A percentile compares a stretch with the other conserved stretches of the same genome.
These are phyloP conservation scores for Tolypocladium pustulatum DNA, from an alignment of 2,329 filamentous ascomycete genomes.

Conservation along the genomic window DNA sequence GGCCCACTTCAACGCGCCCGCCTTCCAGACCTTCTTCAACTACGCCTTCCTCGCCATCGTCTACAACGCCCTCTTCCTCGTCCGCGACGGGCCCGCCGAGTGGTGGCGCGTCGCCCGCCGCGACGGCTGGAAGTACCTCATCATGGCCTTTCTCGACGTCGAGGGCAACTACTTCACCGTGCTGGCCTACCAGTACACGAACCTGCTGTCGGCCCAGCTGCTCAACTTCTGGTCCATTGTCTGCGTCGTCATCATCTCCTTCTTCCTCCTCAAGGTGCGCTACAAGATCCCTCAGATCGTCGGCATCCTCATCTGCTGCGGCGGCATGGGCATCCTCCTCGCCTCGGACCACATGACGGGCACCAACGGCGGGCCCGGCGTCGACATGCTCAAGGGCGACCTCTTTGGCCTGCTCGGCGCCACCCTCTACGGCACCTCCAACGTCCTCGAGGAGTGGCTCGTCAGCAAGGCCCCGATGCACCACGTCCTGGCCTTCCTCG, in stretches of 20 bases:
- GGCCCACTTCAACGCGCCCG: constrained; percentile 68
- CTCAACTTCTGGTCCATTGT: constrained; percentile 99
- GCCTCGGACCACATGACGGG: constrained; percentile 79
- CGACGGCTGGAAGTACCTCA: constrained; percentile 89
- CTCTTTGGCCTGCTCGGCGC: constrained; percentile 84
- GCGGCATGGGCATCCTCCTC: constrained; percentile 79
- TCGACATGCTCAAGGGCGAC: constrained; percentile 80
- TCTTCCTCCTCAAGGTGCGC: constrained; percentile 72
- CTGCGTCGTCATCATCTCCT: constrained; percentile 77
- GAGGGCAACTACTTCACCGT: constrained; percentile 98
- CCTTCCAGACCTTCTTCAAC: constrained; percentile 94
- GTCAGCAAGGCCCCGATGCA: constrained; percentile 80
- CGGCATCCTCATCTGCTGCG: constrained; percentile 84
- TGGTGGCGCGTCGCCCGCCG: constrained; percentile 53
- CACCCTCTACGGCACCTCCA: constrained; percentile 81
- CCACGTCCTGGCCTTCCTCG: constrained; percentile 86
- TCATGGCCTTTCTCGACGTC: constrained; percentile 87
- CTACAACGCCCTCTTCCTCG: constrained; percentile 71
- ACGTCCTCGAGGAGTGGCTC: constrained; percentile 90
- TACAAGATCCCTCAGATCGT: constrained; percentile 79
- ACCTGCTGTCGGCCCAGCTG: constrained; percentile 82
- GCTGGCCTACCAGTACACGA: constrained; percentile 85
- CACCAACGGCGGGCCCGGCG: constrained; percentile 54
- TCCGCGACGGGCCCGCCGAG: constrained; percentile 64
- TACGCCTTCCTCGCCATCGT: constrained; percentile 76